Conservation (phyloP, 805 yeast genomes). For the Lachancea kluyveri region DNA sequence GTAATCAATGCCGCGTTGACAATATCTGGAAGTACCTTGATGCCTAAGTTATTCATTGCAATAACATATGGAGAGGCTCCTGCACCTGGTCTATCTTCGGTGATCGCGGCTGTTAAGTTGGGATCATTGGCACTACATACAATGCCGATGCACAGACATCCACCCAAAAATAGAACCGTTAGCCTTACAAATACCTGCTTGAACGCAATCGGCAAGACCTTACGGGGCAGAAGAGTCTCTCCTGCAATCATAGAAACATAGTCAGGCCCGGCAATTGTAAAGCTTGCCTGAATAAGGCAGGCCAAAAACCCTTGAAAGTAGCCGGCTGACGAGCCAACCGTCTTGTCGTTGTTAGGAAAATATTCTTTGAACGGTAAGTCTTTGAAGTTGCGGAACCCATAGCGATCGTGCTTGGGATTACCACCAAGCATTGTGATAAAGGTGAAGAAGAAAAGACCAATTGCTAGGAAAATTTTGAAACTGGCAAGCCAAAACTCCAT, state of each 20-base stretch:
- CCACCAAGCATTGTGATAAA: conserved; percentile 85
- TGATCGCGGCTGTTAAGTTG: conserved; percentile 48
- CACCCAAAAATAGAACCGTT: conserved; percentile 61
- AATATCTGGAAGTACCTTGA: conserved; percentile 63
- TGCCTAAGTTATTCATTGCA: conserved; percentile 67
- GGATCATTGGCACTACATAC: conserved; percentile 69
- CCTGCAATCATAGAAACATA: conserved; percentile 82
- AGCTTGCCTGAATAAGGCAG: conserved; percentile 64
- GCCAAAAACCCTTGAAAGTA: conserved; percentile 67
- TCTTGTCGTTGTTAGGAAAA: conserved; percentile 29
- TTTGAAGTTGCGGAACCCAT: conserved; percentile 53
- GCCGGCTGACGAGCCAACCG: conserved; percentile 34
- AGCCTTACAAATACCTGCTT: conserved; percentile 67
- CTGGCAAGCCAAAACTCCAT: conserved; percentile 74
- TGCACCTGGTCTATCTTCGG: conserved; percentile 64
- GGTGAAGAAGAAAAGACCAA: conserved; percentile 72
- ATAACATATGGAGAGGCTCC: conserved; percentile 78
- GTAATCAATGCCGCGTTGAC: conserved; percentile 73
- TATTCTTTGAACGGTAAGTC: conserved; percentile 53
- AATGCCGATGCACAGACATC: conserved; percentile 73
- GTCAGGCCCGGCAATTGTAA: conserved; percentile 84
- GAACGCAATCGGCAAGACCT: conserved; percentile 71
- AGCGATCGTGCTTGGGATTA: conserved; percentile 62
- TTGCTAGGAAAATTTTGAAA: conserved; percentile 64
- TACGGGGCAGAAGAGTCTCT: conserved; percentile 67